Conservation (phyloP, 2,329 filamentous ascomycete genomes). For the Aureobasidium zeae region DNA sequence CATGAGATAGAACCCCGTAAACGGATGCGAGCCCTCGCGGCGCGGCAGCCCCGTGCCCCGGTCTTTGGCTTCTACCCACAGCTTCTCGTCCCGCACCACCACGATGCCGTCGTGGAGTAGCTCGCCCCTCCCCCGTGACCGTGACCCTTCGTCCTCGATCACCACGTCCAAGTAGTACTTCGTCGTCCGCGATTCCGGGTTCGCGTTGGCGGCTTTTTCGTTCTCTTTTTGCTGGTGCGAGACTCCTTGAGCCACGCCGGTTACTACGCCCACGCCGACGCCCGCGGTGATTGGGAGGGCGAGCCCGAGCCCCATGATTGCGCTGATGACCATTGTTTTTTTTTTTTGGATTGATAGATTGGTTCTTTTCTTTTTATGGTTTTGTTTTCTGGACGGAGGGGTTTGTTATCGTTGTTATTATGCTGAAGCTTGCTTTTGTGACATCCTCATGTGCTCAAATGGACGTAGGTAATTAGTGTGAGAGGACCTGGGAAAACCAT, state of each 20-base stretch:
- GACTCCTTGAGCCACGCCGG: constrained; percentile 44
- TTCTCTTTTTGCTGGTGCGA: constrained; percentile 42
- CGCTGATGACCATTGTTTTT: constrained; percentile 21
- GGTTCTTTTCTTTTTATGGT: no score
- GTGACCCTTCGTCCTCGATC: constrained; percentile 29
- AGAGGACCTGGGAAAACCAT: no score
- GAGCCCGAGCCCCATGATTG: constrained; percentile 28
- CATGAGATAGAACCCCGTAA: constrained; percentile 43
- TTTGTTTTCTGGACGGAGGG: no score
- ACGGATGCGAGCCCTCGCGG: constrained; percentile 35
- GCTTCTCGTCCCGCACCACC: constrained; percentile 38
- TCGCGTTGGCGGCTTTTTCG: constrained; percentile 37
- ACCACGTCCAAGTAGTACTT: constrained; percentile 43
- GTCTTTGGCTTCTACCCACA: constrained; percentile 28
- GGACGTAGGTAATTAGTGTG: no score
- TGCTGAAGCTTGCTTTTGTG: no score
- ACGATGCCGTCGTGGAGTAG: constrained; percentile 37
- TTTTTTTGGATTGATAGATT: background rate
- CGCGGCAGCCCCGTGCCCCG: constrained; percentile 18
- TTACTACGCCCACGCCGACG: constrained; percentile 40
- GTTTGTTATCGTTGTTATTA: no score
- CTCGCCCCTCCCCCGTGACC: constrained; percentile 27
- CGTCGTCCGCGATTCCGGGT: constrained; percentile 38
- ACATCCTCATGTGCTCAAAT: no score
- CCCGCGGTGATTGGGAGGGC: constrained; percentile 29